phyloP scores from a whole-genome alignment of 148 eudicot genomes.

The Limonium bicolor region DNA sequence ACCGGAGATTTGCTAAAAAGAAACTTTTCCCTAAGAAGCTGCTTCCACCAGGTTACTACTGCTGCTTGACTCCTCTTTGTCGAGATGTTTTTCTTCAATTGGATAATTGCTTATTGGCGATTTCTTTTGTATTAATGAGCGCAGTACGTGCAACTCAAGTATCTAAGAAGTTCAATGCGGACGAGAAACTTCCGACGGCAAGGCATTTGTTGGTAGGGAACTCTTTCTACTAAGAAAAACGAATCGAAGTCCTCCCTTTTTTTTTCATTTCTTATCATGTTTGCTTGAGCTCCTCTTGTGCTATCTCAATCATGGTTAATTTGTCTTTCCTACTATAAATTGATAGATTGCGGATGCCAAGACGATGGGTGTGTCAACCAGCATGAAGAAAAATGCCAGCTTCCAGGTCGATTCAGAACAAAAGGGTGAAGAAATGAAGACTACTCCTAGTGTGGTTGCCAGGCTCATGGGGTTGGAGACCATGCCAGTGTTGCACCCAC shows the following conservation, averaged over 20 bases:
- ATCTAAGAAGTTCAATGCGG: conserved; percentile 61
- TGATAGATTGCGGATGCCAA: conserved; percentile 71
- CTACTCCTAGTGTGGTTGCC: conserved; percentile 75
- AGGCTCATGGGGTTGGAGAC: conserved; percentile 96
- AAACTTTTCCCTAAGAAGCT: conserved; percentile 75
- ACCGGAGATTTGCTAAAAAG: conserved; percentile 74
- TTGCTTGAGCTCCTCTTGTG: background rate
- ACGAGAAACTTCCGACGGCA: conserved; percentile 46
- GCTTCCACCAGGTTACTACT: conserved; percentile 56
- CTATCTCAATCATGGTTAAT: too few species aligned
- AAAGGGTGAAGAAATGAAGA: conserved; percentile 35
- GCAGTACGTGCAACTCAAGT: conserved; percentile 53
- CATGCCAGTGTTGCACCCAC: conserved; percentile 44
- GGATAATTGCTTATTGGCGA: background rate
- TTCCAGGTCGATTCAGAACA: conserved; percentile 12
- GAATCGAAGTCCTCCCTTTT: background rate
- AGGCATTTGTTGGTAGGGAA: conserved; percentile 70
- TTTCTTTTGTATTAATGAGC: conserved; percentile 5
- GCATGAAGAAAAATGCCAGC: conserved; percentile 30
- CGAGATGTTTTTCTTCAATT: background rate
- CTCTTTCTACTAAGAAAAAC: background rate
- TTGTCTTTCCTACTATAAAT: conserved; percentile 7
- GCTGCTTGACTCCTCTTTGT: background rate
- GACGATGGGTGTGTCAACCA: conserved; percentile 37
- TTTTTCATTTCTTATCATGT: background rate